Evolutionary conservation across 148 eudicot species (phyloP).

Genomic region (Chenopodium formosanum): DNA sequence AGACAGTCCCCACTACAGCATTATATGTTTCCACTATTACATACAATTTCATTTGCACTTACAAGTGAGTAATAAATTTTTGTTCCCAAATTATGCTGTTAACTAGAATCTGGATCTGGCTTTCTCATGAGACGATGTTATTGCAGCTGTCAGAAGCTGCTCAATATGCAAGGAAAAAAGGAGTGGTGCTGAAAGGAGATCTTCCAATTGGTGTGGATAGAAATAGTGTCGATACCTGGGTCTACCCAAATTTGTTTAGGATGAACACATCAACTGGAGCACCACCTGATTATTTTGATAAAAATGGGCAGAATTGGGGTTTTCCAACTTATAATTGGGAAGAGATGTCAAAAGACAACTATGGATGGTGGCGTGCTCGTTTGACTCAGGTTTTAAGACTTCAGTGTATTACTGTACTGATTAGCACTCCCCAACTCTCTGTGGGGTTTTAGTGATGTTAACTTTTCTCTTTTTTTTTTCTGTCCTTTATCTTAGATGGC

Average conservation of each 20-base stretch:
- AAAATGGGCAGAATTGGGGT: slow-evolving; percentile 99
- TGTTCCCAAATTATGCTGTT: slow-evolving; percentile 5
- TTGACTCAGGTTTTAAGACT: slow-evolving; percentile 68
- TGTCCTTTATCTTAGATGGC: slow-evolving; percentile 58
- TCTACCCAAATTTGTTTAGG: slow-evolving; percentile 78
- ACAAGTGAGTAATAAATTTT: slow-evolving; percentile 48
- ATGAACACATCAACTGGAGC: slow-evolving; percentile 99
- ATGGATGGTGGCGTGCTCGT: slow-evolving; percentile 98
- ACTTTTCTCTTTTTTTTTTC: neutral
- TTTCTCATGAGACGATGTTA: slow-evolving; percentile 6
- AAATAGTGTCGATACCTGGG: slow-evolving; percentile 99
- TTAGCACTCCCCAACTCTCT: neutral
- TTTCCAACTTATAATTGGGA: slow-evolving; percentile 99
- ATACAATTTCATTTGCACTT: slow-evolving; percentile 82
- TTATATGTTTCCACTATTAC: slow-evolving; percentile 81
- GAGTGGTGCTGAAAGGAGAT: slow-evolving; percentile 93
- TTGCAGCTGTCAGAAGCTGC: slow-evolving; percentile 81
- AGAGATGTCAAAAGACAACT: slow-evolving; percentile 98
- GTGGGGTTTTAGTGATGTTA: neutral
- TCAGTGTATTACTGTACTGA: neutral
- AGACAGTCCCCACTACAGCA: slow-evolving; percentile 65
- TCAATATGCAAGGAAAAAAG: slow-evolving; percentile 80
- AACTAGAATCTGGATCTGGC: slow-evolving; percentile 7
- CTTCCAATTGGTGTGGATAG: slow-evolving; percentile 95
- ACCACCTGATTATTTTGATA: slow-evolving; percentile 99